These are phyloP conservation scores for Serendipita sp. DNA, from an alignment of 1,284 basidiomycete genomes.

Conservation along the genomic window DNA sequence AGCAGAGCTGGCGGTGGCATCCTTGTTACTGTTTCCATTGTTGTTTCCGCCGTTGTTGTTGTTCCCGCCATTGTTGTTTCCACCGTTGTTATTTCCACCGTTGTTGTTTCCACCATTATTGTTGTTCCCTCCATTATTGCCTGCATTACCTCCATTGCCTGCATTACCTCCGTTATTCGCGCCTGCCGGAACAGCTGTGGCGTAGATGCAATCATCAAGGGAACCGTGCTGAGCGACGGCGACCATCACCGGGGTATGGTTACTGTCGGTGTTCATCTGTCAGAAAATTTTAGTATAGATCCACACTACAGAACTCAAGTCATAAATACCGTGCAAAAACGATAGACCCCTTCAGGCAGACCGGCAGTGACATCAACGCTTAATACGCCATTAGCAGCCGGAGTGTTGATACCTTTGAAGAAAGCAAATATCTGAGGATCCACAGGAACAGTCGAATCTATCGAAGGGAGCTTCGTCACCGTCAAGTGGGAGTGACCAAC, in stretches of 20 bases:
- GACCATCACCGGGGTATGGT: conserved; percentile 40
- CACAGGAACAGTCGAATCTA: conserved; percentile 36
- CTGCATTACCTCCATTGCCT: neutral
- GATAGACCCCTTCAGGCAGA: conserved; percentile 46
- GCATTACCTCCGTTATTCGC: neutral
- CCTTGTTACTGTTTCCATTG: neutral
- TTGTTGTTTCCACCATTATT: neutral
- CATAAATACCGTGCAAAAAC: conserved; percentile 47
- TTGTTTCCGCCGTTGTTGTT: neutral
- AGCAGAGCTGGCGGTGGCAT: too few species aligned
- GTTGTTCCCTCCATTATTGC: neutral
- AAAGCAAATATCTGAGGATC: conserved; percentile 46
- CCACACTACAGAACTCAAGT: conserved; percentile 27
- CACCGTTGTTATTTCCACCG: conserved; percentile 3
- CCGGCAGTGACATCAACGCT: conserved; percentile 39
- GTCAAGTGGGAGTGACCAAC: conserved; percentile 52
- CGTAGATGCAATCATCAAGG: conserved; percentile 35
- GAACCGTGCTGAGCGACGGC: conserved; percentile 38
- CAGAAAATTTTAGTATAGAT: conserved; percentile 13
- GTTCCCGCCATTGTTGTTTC: conserved; percentile 4
- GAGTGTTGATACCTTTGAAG: conserved; percentile 51
- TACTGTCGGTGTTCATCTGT: conserved; percentile 37
- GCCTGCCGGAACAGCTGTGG: neutral
- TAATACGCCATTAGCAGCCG: conserved; percentile 35
- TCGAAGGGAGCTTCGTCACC: conserved; percentile 35